Conservation (phyloP, 2,329 filamentous ascomycete species). For the Plectosphaerella sp. region DNA sequence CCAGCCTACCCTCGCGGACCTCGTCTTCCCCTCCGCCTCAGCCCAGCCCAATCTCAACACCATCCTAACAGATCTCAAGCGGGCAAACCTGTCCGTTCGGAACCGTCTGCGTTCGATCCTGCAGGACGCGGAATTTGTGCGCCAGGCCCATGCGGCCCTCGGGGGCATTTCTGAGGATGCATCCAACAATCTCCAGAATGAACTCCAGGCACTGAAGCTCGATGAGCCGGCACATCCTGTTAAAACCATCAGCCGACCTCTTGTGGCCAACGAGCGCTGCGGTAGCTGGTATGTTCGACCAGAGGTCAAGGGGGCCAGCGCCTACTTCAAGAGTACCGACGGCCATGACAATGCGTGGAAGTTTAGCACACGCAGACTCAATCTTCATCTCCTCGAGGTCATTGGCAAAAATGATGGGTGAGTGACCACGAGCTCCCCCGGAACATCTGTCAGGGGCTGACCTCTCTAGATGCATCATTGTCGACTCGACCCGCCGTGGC, state of each 20-base stretch:
- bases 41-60: conserved; percentile 63
- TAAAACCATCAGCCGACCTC: conserved; percentile 46
- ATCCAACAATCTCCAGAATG: neutral
- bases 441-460: neutral
- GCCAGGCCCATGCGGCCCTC: conserved; percentile 50
- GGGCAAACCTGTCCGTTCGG: conserved; percentile 69
- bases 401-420: conserved; percentile 65
- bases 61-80: conserved; percentile 68
- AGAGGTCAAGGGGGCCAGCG: conserved; percentile 61
- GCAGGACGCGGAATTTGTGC: conserved; percentile 72
- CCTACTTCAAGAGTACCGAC: conserved; percentile 98
- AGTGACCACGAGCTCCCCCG: conserved; percentile 13
- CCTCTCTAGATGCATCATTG: conserved; percentile 64
- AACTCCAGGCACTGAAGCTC: neutral
- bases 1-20: conserved; percentile 26
- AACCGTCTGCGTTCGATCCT: conserved; percentile 81
- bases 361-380: conserved; percentile 80
- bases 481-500: conserved; percentile 88
- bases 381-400: conserved; percentile 72
- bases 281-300: conserved; percentile 90
- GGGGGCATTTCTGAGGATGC: neutral
- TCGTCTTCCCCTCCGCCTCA: conserved; percentile 41
- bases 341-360: conserved; percentile 89
- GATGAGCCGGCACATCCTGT: neutral
- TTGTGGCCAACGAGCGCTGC: conserved; percentile 91